Percentiles rank a stretch among this genome's conserved stretches.
Conservation (phyloP, 805 yeast genomes). For the Metschnikowia gelsemii region DNA sequence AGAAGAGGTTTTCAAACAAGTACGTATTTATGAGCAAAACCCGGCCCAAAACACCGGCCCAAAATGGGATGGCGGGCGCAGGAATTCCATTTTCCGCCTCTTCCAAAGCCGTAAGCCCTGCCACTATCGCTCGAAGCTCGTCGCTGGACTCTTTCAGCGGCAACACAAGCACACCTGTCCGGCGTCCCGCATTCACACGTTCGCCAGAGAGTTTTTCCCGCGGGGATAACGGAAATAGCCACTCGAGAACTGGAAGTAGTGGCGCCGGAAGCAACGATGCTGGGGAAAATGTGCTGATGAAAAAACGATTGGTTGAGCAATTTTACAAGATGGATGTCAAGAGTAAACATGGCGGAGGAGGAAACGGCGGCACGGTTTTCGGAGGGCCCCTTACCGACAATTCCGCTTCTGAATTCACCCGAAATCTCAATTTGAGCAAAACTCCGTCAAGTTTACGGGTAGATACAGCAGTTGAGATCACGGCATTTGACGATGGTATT, state of each 20-base stretch:
- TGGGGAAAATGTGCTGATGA: conserved; percentile 18
- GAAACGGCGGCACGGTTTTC: neutral
- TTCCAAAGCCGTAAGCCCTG: no score
- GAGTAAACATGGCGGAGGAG: conserved; percentile 4
- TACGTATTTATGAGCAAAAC: no score
- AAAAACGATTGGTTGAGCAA: conserved; percentile 41
- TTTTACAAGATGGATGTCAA: conserved; percentile 32
- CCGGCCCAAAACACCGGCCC: no score
- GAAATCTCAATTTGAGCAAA: no score
- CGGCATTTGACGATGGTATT: conserved; percentile 9
- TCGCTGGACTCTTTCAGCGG: conserved; percentile 5
- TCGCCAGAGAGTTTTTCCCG: conserved; percentile 1
- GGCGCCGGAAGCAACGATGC: conserved; percentile 1
- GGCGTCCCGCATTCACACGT: conserved; percentile 2
- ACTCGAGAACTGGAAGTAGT: neutral
- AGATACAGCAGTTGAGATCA: neutral
- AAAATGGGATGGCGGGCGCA: no score
- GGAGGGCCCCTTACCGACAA: conserved; percentile 4
- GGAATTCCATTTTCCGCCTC: no score
- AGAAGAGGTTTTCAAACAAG: no score
- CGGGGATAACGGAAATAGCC: no score
- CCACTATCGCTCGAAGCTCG: neutral
- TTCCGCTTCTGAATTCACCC: no score
- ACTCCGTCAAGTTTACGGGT: no score
- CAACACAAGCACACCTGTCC: conserved; percentile 2